Evolutionary conservation across 306 rosid genomes (phyloP), one percentile per base, ranked within the genome.

Genomic region (Fagus crenata): DNA sequence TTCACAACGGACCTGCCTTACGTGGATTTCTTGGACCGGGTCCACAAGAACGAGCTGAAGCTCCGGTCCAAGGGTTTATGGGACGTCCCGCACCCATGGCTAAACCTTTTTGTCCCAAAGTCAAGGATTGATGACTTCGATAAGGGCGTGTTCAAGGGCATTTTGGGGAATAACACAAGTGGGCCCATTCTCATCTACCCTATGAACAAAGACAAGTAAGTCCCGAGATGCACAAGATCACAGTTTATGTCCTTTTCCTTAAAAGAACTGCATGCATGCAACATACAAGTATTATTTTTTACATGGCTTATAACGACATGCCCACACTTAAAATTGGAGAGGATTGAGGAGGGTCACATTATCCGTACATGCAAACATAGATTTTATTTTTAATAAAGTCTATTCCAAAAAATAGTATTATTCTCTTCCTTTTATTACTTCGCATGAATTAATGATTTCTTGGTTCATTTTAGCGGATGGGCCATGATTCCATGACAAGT

Each of bases 1-100:
- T 95, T 95, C 88, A 89, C 93, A 41, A 90, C 97, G 1, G 99
- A 95, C 61, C 74, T 92, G 32, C 84, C 91, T 17, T 95, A 95
- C 77, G 89, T 92, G 80, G 99, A 95, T 81, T 95, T 95, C 77
- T 81, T 95, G 78, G 91, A 95, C 89, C 91, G 99, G 73, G 99
- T 95, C 43, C 97, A 90, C 78, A 92, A 86, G 85, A 93, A 97
- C 63, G 99, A 95, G 89, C 76, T 89, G 60, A 95, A 95, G 81
- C 97, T 95, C 77, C 91, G 92, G 60, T 82, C 96, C 77, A 90
- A 95, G 84, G 93, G 91, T 4, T 70, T 95, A 55, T 95, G 99
- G 99, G 97, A 92, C 18, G 91, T 95, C 3, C 91, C 99, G 2
- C 99, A 95, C 77, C 99, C 99, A n/a, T 92, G 99, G 97, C 93